These are phyloP conservation scores for Aspergillus carbonarius DNA, from an alignment of 2,329 filamentous ascomycete genomes.

Conservation along the genomic window DNA sequence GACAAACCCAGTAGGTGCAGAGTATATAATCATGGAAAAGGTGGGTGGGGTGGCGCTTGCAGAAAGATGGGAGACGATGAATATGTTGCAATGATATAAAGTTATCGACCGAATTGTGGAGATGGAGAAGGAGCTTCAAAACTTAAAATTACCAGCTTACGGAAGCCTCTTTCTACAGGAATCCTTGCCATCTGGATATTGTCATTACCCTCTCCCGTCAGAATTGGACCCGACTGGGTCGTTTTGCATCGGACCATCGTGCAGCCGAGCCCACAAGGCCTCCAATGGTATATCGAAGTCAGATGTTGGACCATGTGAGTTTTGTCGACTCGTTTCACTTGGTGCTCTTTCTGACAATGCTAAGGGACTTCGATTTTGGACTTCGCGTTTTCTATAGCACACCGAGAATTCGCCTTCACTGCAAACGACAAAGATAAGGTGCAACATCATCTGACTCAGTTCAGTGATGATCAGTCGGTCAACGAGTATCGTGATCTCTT, in stretches of 20 bases:
- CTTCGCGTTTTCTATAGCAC: slow-evolving; percentile 16
- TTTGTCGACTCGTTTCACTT: neutral
- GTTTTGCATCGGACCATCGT: slow-evolving; percentile 21
- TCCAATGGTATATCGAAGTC: neutral
- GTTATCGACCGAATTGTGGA: slow-evolving; percentile 26
- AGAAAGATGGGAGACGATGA: slow-evolving; percentile 32
- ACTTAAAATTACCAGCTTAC: slow-evolving; percentile 34
- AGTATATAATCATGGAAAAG: slow-evolving; percentile 45
- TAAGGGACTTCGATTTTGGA: slow-evolving; percentile 17
- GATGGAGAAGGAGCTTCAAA: slow-evolving; percentile 23
- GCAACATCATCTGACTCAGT: slow-evolving; percentile 15
- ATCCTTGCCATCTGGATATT: slow-evolving; percentile 8
- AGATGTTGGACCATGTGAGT: slow-evolving; percentile 19
- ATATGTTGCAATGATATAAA: slow-evolving; percentile 18
- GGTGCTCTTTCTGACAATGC: neutral
- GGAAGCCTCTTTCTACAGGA: slow-evolving; percentile 31
- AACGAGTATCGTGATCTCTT: slow-evolving; percentile 20
- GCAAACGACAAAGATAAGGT: slow-evolving; percentile 6
- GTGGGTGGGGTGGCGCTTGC: slow-evolving; percentile 32
- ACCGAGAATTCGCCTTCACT: slow-evolving; percentile 14
- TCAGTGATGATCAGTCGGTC: slow-evolving; percentile 15
- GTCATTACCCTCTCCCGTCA: slow-evolving; percentile 9
- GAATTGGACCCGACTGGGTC: slow-evolving; percentile 16
- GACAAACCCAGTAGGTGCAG: slow-evolving; percentile 36
- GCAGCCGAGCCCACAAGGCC: slow-evolving; percentile 3